Evolutionary conservation across 2,329 filamentous ascomycete genomes (phyloP).

Genomic region (Penicillium sp.): DNA sequence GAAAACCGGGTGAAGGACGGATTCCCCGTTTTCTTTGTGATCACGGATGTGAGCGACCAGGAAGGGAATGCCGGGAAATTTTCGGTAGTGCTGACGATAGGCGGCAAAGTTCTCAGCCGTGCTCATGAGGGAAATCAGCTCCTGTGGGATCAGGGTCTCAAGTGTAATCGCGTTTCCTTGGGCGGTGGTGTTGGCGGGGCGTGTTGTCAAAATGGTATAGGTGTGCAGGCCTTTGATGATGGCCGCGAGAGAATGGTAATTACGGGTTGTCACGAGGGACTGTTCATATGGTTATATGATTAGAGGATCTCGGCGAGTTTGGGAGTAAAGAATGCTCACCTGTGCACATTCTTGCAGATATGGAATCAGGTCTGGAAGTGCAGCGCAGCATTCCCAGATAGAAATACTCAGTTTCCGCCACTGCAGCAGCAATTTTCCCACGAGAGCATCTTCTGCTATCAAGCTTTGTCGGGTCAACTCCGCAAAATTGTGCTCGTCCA

Average conservation of each 20-base stretch:
- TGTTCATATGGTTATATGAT: slow-evolving; percentile 13
- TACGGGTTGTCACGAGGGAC: slow-evolving; percentile 31
- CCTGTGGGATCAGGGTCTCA: slow-evolving; percentile 26
- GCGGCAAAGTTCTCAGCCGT: slow-evolving; percentile 36
- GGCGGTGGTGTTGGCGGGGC: slow-evolving; percentile 14
- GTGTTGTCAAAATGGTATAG: slow-evolving; percentile 30
- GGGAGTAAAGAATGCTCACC: slow-evolving; percentile 25
- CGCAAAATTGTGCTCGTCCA: slow-evolving; percentile 35
- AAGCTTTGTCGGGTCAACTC: slow-evolving; percentile 28
- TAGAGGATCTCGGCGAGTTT: slow-evolving; percentile 5
- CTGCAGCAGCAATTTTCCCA: slow-evolving; percentile 24
- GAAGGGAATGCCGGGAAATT: slow-evolving; percentile 40
- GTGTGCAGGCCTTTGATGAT: slow-evolving; percentile 39
- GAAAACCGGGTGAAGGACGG: slow-evolving; percentile 31
- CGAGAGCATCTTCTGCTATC: slow-evolving; percentile 23
- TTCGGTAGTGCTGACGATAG: slow-evolving; percentile 37
- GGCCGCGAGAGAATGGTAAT: slow-evolving; percentile 42
- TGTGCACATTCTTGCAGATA: slow-evolving; percentile 39
- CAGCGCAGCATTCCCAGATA: slow-evolving; percentile 42
- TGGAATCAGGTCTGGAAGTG: slow-evolving; percentile 34
- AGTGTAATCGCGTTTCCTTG: slow-evolving; percentile 21
- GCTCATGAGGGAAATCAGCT: slow-evolving; percentile 29
- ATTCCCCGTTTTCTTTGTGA: slow-evolving; percentile 30
- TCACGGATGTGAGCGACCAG: slow-evolving; percentile 41
- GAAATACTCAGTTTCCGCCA: slow-evolving; percentile 37